Evolutionary conservation across 805 yeast genomes (phyloP), one percentile per base, ranked within the genome.

Genomic region (Metschnikowia similis): DNA sequence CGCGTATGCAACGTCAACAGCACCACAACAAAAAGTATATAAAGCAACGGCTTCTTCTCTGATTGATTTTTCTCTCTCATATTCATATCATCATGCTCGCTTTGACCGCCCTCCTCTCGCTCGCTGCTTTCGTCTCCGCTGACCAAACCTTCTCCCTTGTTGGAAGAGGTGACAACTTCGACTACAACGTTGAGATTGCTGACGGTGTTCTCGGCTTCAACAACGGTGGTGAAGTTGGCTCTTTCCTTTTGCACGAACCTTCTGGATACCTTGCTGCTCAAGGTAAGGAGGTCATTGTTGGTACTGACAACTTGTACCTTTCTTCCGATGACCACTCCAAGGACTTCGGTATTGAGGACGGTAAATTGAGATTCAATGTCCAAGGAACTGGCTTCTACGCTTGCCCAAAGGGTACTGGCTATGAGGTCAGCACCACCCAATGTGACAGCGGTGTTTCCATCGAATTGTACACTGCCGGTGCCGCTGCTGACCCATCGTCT

Each of bases 91-190:
- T 34, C 41, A 53, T 53, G 56, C 45, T 53, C 48, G 53, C 51
- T 42, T 17, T 48, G 8, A 45, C 55, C 29, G 47, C 65, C 41
- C 51, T 64, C 42, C 47, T 60, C 30, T 48, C 66, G 37, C 56
- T 65, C 42, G 66, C 66, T 42, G 55, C 66, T 30, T 49, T 46
- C 47, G 64, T 61, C 48, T 53, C 56, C 35, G 72, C 71, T 43
- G 72, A 67, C 61, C 63, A 64, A 51, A 51, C 63, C 41, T 63
- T 66, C 59, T 47, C 54, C 39, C 61, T 68, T 45, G 49, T 59
- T 34, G 71, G 71, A 29, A 27, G 38, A n/a, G 71, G 71, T 53
- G 56, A 43, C 16, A 49, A 52, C 40, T 53, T 65, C 53, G 50
- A 57, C 48, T 41, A 53, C 36, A 51, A 57, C 16, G 67, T 66